Evolutionary conservation across 139 green algal genomes (phyloP).

Genomic region (Microglena sp.): DNA sequence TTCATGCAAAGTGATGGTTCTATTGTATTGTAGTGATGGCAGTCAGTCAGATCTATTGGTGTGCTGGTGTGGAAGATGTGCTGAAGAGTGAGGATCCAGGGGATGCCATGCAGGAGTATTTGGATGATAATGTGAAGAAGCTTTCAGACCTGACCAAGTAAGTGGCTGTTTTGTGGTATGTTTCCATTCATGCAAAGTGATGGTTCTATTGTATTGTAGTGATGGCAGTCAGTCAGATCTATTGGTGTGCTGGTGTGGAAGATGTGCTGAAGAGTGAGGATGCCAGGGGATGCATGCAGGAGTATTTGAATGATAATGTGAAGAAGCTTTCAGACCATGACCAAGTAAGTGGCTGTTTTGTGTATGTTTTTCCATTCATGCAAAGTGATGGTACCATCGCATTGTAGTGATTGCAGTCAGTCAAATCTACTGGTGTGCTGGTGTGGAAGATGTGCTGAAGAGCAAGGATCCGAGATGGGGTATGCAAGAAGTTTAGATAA

Average conservation of each 20-base stretch:
- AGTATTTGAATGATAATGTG: slow-evolving; percentile 37
- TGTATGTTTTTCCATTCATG: too few species aligned
- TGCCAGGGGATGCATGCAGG: slow-evolving; percentile 16
- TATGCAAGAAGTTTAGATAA: too few species aligned
- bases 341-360: too few species aligned
- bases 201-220: too few species aligned
- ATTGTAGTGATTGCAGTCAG: too few species aligned
- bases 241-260: slow-evolving; percentile 62
- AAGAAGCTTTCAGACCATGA: slow-evolving; percentile 51
- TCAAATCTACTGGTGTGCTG: too few species aligned
- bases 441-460: too few species aligned
- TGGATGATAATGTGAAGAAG: slow-evolving; percentile 27
- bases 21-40: slow-evolving; percentile 75
- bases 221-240: slow-evolving; percentile 56
- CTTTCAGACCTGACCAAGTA: slow-evolving; percentile 66
- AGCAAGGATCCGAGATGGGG: too few species aligned
- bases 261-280: slow-evolving; percentile 21
- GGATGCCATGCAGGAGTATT: slow-evolving; percentile 14
- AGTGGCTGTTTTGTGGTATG: too few species aligned
- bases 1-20: too few species aligned
- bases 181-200: too few species aligned
- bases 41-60: slow-evolving; percentile 73
- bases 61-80: slow-evolving; percentile 44
- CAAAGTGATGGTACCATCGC: too few species aligned
- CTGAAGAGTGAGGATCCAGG: slow-evolving; percentile 19